phyloP scores from a whole-genome alignment of 352 stramenopile genomes.

The Phytopythium helicoides region DNA sequence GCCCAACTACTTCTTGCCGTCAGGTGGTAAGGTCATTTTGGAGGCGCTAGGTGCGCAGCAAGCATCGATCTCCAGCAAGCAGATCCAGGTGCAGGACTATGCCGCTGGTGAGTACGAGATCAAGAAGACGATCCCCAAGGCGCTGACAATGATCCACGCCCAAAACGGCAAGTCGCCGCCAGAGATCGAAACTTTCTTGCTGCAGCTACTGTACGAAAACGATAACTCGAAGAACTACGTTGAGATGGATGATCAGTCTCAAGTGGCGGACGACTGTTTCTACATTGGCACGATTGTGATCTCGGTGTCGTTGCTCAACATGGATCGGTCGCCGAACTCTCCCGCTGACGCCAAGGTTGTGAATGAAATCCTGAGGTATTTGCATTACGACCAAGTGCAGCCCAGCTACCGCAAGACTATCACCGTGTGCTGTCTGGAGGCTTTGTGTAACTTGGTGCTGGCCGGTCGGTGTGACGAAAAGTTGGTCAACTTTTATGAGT shows the following conservation, averaged over 20 bases:
- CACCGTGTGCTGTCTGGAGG: conserved; percentile 79
- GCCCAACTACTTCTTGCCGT: conserved; percentile 85
- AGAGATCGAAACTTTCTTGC: conserved; percentile 77
- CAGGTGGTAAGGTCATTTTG: conserved; percentile 78
- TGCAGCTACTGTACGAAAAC: conserved; percentile 80
- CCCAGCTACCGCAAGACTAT: conserved; percentile 81
- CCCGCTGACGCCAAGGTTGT: conserved; percentile 51
- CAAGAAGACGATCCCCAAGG: conserved; percentile 82
- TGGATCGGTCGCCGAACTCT: conserved; percentile 57
- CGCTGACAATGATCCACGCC: conserved; percentile 69
- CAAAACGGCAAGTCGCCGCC: conserved; percentile 76
- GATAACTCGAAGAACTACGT: conserved; percentile 91
- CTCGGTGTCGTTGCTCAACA: conserved; percentile 61
- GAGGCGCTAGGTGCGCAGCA: conserved; percentile 76
- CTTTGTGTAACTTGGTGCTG: conserved; percentile 75
- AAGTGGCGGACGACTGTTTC: conserved; percentile 83
- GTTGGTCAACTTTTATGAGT: conserved; percentile 67
- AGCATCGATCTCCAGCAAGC: conserved; percentile 77
- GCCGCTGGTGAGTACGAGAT: conserved; percentile 85
- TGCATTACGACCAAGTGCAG: conserved; percentile 85
- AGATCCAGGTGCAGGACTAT: conserved; percentile 87
- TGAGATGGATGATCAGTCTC: conserved; percentile 83
- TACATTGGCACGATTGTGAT: conserved; percentile 81
- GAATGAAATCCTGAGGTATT: conserved; percentile 69
- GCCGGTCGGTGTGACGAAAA: conserved; percentile 67